These are phyloP conservation scores for Heliamphora exappendiculata DNA, from an alignment of 148 eudicot species.

Conservation along the genomic window DNA sequence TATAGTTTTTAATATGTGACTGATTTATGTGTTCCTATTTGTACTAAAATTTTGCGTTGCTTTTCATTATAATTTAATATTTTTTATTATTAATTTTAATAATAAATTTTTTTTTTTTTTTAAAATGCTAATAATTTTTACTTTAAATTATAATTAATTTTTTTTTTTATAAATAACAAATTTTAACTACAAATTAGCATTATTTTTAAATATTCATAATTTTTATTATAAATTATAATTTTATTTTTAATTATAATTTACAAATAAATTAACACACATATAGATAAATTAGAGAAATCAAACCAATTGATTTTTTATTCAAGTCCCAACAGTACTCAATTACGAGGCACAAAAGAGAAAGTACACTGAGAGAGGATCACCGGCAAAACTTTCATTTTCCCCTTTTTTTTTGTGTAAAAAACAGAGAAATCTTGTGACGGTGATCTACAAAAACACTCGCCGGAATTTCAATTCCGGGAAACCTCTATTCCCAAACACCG, in stretches of 20 bases:
- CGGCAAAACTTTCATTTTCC: conserved; percentile 63
- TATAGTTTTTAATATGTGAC: too few relatives aligned
- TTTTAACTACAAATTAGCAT: not conserved
- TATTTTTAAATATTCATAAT: not conserved
- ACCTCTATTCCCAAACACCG: not conserved
- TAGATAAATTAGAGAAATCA: not conserved
- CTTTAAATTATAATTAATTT: not conserved
- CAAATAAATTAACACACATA: too few relatives aligned
- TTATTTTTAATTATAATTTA: too few relatives aligned
- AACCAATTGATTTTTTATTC: conserved; percentile 12
- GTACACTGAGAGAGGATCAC: conserved; percentile 18
- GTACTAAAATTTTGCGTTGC: too few relatives aligned
- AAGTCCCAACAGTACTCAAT: not conserved
- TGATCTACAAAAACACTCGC: conserved; percentile 35
- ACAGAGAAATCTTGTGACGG: conserved; percentile 57
- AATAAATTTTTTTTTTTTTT: too few relatives aligned
- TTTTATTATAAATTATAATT: too few relatives aligned
- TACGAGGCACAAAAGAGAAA: not conserved
- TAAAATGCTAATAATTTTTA: too few relatives aligned
- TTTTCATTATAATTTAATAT: too few relatives aligned
- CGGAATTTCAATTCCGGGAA: conserved; percentile 22
- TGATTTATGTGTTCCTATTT: too few relatives aligned
- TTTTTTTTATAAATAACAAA: not conserved
- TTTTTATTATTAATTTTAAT: too few relatives aligned
- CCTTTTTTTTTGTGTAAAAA: conserved; percentile 17